Evolutionary conservation across 768 basidiomycete genomes (phyloP), one percentile per base, ranked within the genome.

Genomic region (Rhizopogon vesiculosus): DNA sequence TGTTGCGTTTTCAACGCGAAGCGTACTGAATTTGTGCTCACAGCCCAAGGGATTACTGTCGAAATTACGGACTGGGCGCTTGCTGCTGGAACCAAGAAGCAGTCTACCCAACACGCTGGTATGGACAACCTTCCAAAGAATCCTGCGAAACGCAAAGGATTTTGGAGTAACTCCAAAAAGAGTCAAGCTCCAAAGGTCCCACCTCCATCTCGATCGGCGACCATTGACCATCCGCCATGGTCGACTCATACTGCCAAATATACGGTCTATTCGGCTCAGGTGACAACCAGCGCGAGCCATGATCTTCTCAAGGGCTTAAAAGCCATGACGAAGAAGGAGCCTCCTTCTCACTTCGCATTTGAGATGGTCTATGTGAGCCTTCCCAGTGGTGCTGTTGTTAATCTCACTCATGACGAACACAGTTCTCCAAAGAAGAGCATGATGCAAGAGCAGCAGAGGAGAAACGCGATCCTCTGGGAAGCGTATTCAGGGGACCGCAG

Each of bases 251-350:
- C 22, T 15, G 51, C 49, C 9, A 25, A 38, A n/a, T 61, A 61
- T 18, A 51, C 42, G 18, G 51, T 61, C 22, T 59, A 61, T 49
- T 62, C 62, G 4, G 71, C 67, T n/a, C 31, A 61, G 18, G 77
- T 88, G 13, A 74, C 76, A 44, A 84, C 89, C 8, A 74, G 66
- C 28, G 65, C 89, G 15, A 79, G 80, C 56, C 75, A 80, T 67
- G 87, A 85, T 66, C 72, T 86, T 56, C 72, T 78, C 2, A 66
- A 73, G 9, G 94, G 95, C 67, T 73, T 97, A 29, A 79, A 87
- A 59, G 75, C 91, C 51, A 88, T 91, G 0, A 97, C 93, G 7
- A 95, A 95, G 80, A 98, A 98, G 75, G 84, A 88, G 52, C 87
- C 91, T 0, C 93, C 94, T 0, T 75, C 71, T 2, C 79, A 74